Evolutionary conservation across 2,329 filamentous ascomycete genomes (phyloP), one percentile per base, ranked within the genome.

Genomic region (Fulvia fulva): DNA sequence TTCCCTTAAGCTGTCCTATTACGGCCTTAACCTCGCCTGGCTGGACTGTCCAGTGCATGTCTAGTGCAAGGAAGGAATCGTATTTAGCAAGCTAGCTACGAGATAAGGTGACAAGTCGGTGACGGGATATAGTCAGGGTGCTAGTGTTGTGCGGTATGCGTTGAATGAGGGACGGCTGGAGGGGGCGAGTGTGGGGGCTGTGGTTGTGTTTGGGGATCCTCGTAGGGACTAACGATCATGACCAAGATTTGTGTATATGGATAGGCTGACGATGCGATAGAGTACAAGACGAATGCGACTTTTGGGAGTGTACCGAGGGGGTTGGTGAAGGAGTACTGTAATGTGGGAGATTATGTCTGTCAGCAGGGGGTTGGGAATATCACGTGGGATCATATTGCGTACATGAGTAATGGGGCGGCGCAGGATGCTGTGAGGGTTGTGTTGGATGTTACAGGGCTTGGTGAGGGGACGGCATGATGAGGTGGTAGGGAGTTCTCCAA

Each of bases 81-180:
- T n/a, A n/a, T n/a, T n/a, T n/a, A n/a, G n/a, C n/a, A n/a, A n/a
- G n/a, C n/a, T n/a, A n/a, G n/a, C n/a, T n/a, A n/a, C n/a, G n/a
- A n/a, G n/a, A n/a, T n/a, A n/a, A n/a, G n/a, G n/a, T n/a, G n/a
- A n/a, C n/a, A n/a, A n/a, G n/a, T n/a, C 59, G 8, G 8, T 32
- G 28, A 12, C 12, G 12, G 61, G 61, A 2, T 65, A 65, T 46
- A 62, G 57, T 44, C 61, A 65, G 44, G 63, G 63, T 26, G 62
- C 62, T n/a, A 53, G 56, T 28, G 58, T 62, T 25, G 57, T 61
- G 1, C 61, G 62, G 11, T 54, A 55, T 47, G 62, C 59, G 28
- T 46, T 64, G 12, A 55, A 55, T 9, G n/a, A 34, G n/a, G 53
- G 32, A 19, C n/a, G 37, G 14, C 16, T 32, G 19, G 26, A 26